phyloP scores from a whole-genome alignment of 1,139 yeast species.

The Geotrichum fermentans region DNA sequence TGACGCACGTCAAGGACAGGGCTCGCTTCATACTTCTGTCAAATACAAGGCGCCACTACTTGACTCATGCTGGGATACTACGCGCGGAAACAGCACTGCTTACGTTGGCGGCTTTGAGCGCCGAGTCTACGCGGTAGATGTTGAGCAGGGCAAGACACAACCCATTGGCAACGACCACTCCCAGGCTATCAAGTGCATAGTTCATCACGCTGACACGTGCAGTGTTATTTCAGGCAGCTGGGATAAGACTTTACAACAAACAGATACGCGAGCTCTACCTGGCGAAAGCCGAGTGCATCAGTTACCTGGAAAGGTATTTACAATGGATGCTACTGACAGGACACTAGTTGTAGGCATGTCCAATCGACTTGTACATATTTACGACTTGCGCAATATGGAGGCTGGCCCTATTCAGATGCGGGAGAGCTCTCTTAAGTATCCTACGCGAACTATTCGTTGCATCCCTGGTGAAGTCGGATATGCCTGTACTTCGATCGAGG shows the following conservation, averaged over 20 bases:
- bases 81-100: slow-evolving; percentile 22
- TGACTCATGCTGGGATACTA: slow-evolving; percentile 34
- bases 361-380: slow-evolving; percentile 51
- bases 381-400: slow-evolving; percentile 48
- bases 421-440: slow-evolving; percentile 70
- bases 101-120: slow-evolving; percentile 33
- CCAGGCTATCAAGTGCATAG: slow-evolving; percentile 35
- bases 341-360: slow-evolving; percentile 55
- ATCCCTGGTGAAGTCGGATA: slow-evolving; percentile 58
- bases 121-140: slow-evolving; percentile 30
- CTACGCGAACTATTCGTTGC: slow-evolving; percentile 57
- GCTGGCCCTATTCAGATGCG: slow-evolving; percentile 48
- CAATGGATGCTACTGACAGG: slow-evolving; percentile 53
- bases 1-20: slow-evolving; percentile 24
- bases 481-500: slow-evolving; percentile 79
- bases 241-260: slow-evolving; percentile 46
- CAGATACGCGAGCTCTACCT: slow-evolving; percentile 33
- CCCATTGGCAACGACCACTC: slow-evolving; percentile 35
- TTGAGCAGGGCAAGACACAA: slow-evolving; percentile 26
- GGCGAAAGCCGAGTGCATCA: slow-evolving; percentile 21
- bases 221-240: slow-evolving; percentile 51
- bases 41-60: slow-evolving; percentile 33
- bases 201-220: slow-evolving; percentile 29
- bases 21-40: slow-evolving; percentile 21
- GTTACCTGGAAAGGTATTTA: slow-evolving; percentile 54